Evolutionary conservation across 1,139 yeast species (phyloP).

Genomic region (Insectozyma bohioensis): DNA sequence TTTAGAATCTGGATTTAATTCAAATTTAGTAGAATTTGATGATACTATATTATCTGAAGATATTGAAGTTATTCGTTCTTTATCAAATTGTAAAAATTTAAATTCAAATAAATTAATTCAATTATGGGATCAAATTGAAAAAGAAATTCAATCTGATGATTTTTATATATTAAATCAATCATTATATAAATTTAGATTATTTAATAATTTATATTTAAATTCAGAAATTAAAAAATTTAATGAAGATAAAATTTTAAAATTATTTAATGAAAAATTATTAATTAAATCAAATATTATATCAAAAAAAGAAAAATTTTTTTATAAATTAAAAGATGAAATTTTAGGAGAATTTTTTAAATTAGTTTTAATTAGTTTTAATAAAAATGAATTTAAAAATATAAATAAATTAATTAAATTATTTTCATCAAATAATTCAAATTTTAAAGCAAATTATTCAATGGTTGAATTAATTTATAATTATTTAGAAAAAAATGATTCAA

Average conservation of each 20-base stretch:
- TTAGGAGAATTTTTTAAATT: constrained; percentile 33
- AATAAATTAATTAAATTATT: constrained; percentile 4
- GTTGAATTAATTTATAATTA: constrained; percentile 17
- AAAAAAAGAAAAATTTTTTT: constrained; percentile 33
- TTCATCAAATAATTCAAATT: constrained; percentile 23
- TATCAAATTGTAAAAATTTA: constrained; percentile 10
- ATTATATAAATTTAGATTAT: constrained; percentile 33
- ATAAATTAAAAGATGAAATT: constrained; percentile 44
- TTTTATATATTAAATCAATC: constrained; percentile 26
- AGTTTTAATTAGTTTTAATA: constrained; percentile 13
- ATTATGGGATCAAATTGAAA: constrained; percentile 21
- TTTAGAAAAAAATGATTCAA: constrained; percentile 7
- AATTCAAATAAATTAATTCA: constrained; percentile 1
- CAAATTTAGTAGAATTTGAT: background rate
- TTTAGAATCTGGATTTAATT: constrained; percentile 17
- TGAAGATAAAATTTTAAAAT: constrained; percentile 13
- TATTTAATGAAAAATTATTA: constrained; percentile 22
- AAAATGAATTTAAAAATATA: constrained; percentile 16
- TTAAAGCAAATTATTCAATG: constrained; percentile 26
- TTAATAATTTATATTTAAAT: constrained; percentile 23
- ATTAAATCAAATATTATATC: constrained; percentile 23
- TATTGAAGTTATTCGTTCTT: constrained; percentile 10
- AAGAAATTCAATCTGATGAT: constrained; percentile 27
- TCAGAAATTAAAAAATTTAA: too few species aligned
- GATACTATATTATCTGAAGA: constrained; percentile 5